phyloP scores from a whole-genome alignment of 1,284 basidiomycete species.

The Moesziomyces sp. region DNA sequence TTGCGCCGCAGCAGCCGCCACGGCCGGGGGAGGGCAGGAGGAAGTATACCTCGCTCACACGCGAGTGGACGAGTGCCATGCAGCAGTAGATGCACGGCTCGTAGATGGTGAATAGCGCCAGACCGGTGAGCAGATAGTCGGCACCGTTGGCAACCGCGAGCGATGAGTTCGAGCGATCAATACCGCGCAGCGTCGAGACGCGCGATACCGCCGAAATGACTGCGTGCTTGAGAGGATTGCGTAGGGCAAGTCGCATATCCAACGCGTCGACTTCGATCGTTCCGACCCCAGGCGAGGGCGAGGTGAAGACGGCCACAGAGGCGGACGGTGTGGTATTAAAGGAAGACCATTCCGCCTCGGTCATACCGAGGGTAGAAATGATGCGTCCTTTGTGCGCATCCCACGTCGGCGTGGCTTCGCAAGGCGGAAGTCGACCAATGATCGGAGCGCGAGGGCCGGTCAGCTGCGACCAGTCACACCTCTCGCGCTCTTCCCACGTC shows the following conservation, averaged over 20 bases:
- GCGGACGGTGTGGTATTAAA: conserved; percentile 4
- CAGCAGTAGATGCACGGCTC: conserved; percentile 66
- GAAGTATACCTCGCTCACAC: conserved; percentile 59
- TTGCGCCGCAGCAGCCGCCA: conserved; percentile 60
- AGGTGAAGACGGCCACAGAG: background rate
- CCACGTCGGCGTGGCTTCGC: background rate
- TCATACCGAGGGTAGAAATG: conserved; percentile 15
- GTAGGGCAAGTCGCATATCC: conserved; percentile 45
- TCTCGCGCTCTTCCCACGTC: conserved; percentile 22
- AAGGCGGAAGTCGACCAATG: conserved; percentile 14
- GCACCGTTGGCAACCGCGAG: conserved; percentile 40
- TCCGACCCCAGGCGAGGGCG: conserved; percentile 3
- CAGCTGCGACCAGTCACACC: conserved; percentile 23
- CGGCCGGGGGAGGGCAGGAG: conserved; percentile 53
- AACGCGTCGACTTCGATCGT: conserved; percentile 52
- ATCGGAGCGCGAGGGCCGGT: conserved; percentile 14
- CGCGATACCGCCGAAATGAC: conserved; percentile 29
- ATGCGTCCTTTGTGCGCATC: conserved; percentile 3
- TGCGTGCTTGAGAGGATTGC: conserved; percentile 64
- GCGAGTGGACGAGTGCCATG: conserved; percentile 65
- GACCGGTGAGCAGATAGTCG: conserved; percentile 64
- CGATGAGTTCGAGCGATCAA: conserved; percentile 9
- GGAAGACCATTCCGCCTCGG: conserved; percentile 12
- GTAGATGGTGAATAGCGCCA: conserved; percentile 61
- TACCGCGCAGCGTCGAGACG: conserved; percentile 16